phyloP scores from a whole-genome alignment of 2,329 filamentous ascomycete genomes.

The Ascocoryne sarcoides region DNA sequence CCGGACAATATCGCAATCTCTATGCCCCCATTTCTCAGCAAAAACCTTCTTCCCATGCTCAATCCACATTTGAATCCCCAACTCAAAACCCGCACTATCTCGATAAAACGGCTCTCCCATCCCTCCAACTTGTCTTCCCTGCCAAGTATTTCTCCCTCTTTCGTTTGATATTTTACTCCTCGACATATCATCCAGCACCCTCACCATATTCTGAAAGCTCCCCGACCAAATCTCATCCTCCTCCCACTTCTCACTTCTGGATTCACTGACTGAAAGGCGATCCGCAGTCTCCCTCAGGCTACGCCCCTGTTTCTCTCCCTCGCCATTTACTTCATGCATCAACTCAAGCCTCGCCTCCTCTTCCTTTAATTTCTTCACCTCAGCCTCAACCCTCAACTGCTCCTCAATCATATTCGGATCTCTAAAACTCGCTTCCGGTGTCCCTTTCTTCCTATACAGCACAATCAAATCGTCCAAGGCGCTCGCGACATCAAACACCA shows the following conservation, averaged over 20 bases:
- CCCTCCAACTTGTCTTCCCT: slow-evolving; percentile 41
- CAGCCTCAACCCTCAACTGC: not conserved
- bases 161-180: slow-evolving; percentile 23
- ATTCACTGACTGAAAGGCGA: not conserved
- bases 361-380: slow-evolving; percentile 1
- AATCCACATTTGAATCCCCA: slow-evolving; percentile 36
- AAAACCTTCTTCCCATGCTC: slow-evolving; percentile 36
- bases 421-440: slow-evolving; percentile 19
- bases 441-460: slow-evolving; percentile 36
- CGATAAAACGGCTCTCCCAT: slow-evolving; percentile 45
- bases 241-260: slow-evolving; percentile 6
- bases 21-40: slow-evolving; percentile 39
- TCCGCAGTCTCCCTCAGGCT: not conserved
- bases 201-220: slow-evolving; percentile 23
- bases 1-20: slow-evolving; percentile 33
- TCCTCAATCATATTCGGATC: not conserved
- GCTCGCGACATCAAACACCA: slow-evolving; percentile 38
- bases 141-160: slow-evolving; percentile 42
- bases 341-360: not conserved
- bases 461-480: slow-evolving; percentile 38
- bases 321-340: not conserved
- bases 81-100: slow-evolving; percentile 36
- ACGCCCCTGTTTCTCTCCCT: not conserved
- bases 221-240: slow-evolving; percentile 22
- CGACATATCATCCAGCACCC: slow-evolving; percentile 26